Conservation (phyloP, 2,329 filamentous ascomycete species). For the Dryadomyces sulphureus region DNA sequence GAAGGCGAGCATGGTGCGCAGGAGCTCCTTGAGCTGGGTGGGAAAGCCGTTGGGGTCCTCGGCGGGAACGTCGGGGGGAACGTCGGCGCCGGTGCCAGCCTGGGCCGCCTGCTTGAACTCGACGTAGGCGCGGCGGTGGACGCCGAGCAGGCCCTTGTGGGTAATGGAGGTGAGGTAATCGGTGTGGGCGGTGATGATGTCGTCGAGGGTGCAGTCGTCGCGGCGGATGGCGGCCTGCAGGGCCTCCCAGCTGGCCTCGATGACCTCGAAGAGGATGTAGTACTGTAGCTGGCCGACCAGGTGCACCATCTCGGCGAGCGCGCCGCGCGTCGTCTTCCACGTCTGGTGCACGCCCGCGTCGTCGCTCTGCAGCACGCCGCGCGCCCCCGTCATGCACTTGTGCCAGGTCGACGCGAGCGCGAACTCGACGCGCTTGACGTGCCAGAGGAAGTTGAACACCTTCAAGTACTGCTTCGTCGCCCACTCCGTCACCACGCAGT, state of each 20-base stretch:
- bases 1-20: constrained; percentile 88
- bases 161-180: constrained; percentile 89
- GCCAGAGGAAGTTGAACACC: constrained; percentile 98
- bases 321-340: constrained; percentile 82
- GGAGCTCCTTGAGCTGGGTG: constrained; percentile 76
- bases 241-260: constrained; percentile 89
- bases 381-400: constrained; percentile 84
- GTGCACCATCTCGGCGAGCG: constrained; percentile 94
- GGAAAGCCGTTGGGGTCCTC: constrained; percentile 70
- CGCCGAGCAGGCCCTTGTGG: constrained; percentile 83
- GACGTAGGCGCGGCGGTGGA: constrained; percentile 33
- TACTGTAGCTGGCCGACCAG: constrained; percentile 96
- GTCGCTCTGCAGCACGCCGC: constrained; percentile 72
- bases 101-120: constrained; percentile 20
- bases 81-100: constrained; percentile 18
- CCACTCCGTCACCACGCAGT: constrained; percentile 94
- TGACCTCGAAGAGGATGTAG: constrained; percentile 97
- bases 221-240: constrained; percentile 70
- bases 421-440: constrained; percentile 95
- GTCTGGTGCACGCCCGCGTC: constrained; percentile 55
- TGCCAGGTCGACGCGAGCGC: constrained; percentile 83
- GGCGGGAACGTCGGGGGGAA: constrained; percentile 25
- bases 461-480: constrained; percentile 94
- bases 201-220: constrained; percentile 78
- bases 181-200: constrained; percentile 82